Evolutionary conservation across 2,329 filamentous ascomycete genomes (phyloP).

Genomic region (Didymella arachidicola): DNA sequence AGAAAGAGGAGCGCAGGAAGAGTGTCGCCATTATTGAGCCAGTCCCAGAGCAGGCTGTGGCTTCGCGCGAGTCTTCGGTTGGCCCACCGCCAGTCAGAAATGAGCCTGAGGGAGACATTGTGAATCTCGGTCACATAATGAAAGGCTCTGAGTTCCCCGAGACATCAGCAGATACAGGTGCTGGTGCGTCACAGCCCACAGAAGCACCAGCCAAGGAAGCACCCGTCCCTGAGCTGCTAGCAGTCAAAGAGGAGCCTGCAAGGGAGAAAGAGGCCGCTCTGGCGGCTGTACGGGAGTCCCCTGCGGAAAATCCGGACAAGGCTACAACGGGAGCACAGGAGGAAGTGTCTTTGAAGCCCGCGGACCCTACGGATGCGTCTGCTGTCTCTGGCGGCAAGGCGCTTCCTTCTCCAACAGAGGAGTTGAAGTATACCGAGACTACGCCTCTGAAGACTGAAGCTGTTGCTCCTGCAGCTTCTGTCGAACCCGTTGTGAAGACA

Average conservation of each 20-base stretch:
- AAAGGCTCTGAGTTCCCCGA: slow-evolving; percentile 49
- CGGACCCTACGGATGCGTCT: slow-evolving; percentile 45
- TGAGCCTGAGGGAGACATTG: slow-evolving; percentile 36
- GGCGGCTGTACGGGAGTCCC: slow-evolving; percentile 20
- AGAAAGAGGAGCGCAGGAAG: slow-evolving; percentile 51
- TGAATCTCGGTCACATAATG: slow-evolving; percentile 46
- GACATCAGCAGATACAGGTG: slow-evolving; percentile 22
- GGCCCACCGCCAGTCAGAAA: slow-evolving; percentile 44
- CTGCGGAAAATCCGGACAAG: slow-evolving; percentile 56
- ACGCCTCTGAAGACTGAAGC: slow-evolving; percentile 1
- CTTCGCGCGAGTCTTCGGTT: slow-evolving; percentile 49
- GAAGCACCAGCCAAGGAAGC: slow-evolving; percentile 15
- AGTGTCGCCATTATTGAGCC: slow-evolving; percentile 48
- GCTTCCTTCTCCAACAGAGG: slow-evolving; percentile 45
- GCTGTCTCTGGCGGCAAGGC: slow-evolving; percentile 52
- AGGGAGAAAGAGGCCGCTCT: slow-evolving; percentile 8
- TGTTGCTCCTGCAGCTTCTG: slow-evolving; percentile 8
- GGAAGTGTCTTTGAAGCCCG: slow-evolving; percentile 51
- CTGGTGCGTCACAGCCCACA: slow-evolving; percentile 11
- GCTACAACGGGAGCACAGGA: slow-evolving; percentile 54
- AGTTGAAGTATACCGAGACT: slow-evolving; percentile 16
- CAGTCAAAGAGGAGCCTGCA: slow-evolving; percentile 14
- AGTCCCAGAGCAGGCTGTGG: slow-evolving; percentile 55
- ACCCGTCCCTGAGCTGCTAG: slow-evolving; percentile 11
- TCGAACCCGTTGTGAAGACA: slow-evolving; percentile 15